A percentile compares a stretch with the other conserved stretches of the same genome.
phyloP scores from a whole-genome alignment of 2,329 filamentous ascomycete genomes.

The Xylaria hypoxylon region DNA sequence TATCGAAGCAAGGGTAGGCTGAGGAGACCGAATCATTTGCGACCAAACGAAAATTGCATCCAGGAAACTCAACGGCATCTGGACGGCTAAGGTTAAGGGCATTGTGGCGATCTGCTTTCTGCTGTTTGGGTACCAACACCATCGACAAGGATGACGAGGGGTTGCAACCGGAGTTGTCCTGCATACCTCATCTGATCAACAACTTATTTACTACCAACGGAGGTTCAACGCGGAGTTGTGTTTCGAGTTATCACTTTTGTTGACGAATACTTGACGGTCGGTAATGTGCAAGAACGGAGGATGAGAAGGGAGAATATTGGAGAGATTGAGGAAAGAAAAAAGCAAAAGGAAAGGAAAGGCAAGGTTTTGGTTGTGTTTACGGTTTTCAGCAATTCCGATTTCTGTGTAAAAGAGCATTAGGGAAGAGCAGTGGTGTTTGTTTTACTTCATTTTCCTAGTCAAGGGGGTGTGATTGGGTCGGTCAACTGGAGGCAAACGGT shows the following conservation, averaged over 20 bases:
- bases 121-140: conserved; percentile 38
- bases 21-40: conserved; percentile 24
- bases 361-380: conserved; percentile 30
- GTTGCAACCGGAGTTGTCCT: conserved; percentile 37
- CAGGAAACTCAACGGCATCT: conserved; percentile 40
- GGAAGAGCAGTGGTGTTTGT: conserved; percentile 34
- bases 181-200: conserved; percentile 32
- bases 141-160: conserved; percentile 30
- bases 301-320: conserved; percentile 12
- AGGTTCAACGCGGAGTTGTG: conserved; percentile 33
- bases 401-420: conserved; percentile 39
- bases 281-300: conserved; percentile 32
- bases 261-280: conserved; percentile 30
- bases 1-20: conserved; percentile 1
- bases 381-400: conserved; percentile 21
- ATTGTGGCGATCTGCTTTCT: conserved; percentile 44
- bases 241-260: conserved; percentile 31
- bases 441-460: conserved; percentile 26
- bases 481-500: conserved; percentile 27
- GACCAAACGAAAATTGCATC: conserved; percentile 36
- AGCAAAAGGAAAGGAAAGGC: conserved; percentile 25
- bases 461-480: conserved; percentile 33
- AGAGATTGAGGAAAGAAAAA: conserved; percentile 27
- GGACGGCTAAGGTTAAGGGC: conserved; percentile 44
- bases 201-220: conserved; percentile 32